Evolutionary conservation across 225 moss, liverwort and hornwort genomes (phyloP), one percentile per base, ranked within the genome.

Genomic region (Polytrichum commune): DNA sequence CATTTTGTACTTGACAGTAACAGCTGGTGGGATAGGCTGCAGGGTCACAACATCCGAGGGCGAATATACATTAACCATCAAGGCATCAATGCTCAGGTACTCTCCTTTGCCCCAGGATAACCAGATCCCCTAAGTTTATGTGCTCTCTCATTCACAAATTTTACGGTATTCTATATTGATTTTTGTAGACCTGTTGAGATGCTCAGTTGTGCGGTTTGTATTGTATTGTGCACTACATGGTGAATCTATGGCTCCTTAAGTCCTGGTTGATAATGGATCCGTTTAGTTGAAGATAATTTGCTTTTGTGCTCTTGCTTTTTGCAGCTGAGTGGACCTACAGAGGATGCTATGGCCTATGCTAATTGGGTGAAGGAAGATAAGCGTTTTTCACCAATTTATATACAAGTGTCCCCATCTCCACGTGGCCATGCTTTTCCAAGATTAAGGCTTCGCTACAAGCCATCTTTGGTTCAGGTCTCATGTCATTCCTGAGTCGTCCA

Each of bases 81-180:
- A 87, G 98, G 95, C 79, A 93, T 98, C 69, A 98, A 93, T 82
- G 98, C 98, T 54, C 98, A 98, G 91, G 97, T 94, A 54, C 30
- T 19, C 13, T 33, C 64, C 55, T 71, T 63, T 71, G 72, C 60
- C 63, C 8, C 46, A 13, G 46, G 46, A 46, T 46, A 46, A 16
- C 16, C 1, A 16, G 13, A 46, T 13, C 46, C 46, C 9, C 13
- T 46, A 46, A 46, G 4, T 46, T 46, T 46, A 13, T 46, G 46
- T 46, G 46, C 46, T 46, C 16, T 46, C 46, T 46, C 46, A 13
- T 46, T 46, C 46, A 46, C 46, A 46, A 46, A 35, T 13, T 46
- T 46, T 46, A 10, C 13, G 3, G 4, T 46, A 46, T 13, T 0
- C 16, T 46, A 46, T 16, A 46, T 16, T 16, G 13, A 4, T 13